Conservation (phyloP, 495 filamentous ascomycete genomes). For the Xylaria castorea region DNA sequence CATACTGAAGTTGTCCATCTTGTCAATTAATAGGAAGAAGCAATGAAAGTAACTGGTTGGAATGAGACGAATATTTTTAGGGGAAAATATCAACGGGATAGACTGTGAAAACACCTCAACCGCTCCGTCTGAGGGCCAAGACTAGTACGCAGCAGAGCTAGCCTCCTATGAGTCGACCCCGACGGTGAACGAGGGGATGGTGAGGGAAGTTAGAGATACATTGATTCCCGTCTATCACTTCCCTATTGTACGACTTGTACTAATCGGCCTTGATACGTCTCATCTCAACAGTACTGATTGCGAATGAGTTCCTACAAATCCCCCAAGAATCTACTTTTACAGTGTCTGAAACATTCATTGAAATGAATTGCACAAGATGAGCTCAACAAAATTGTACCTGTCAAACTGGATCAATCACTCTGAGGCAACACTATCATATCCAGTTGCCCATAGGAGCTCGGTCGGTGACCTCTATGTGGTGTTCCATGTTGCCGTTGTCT, state of each 20-base stretch:
- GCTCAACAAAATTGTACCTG: not conserved
- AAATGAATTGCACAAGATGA: constrained; percentile 8
- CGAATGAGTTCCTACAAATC: constrained; percentile 12
- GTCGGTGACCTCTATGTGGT: not conserved
- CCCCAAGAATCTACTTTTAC: not conserved
- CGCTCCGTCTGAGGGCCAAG: not conserved
- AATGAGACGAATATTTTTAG: not conserved
- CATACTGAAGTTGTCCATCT: not conserved
- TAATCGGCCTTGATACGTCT: not conserved
- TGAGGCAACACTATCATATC: constrained; percentile 29
- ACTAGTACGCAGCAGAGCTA: not conserved
- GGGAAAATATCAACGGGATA: not conserved
- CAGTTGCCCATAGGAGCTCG: constrained; percentile 34
- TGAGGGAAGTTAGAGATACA: not conserved
- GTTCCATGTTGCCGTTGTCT: not conserved
- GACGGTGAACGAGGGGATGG: not conserved
- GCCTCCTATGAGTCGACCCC: not conserved
- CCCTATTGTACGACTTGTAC: not conserved
- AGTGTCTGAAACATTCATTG: not conserved
- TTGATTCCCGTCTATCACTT: not conserved
- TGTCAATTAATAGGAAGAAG: not conserved
- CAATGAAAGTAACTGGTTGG: not conserved
- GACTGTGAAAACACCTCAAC: not conserved
- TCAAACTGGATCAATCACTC: not conserved
- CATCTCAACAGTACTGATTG: not conserved